Percentiles rank a stretch among this genome's conserved stretches.
Evolutionary conservation across 1,284 basidiomycete genomes (phyloP).

Genomic region (Moniliophthora roreri): DNA sequence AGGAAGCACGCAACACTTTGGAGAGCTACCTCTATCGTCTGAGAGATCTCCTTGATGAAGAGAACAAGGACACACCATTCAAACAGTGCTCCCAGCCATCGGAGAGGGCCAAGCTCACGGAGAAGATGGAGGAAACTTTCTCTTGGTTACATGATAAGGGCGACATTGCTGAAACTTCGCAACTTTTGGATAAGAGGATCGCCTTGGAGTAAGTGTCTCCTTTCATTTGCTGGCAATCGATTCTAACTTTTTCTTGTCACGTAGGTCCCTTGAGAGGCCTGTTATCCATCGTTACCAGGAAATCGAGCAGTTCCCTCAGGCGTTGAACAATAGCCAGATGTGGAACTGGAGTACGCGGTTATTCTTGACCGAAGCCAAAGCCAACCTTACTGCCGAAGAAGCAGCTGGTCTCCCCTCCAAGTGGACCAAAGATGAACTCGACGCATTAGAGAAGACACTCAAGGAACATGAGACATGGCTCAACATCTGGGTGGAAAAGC

Average conservation of each 20-base stretch:
- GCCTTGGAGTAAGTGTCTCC: slow-evolving; percentile 72
- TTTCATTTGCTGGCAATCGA: not conserved
- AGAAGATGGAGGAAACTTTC: slow-evolving; percentile 70
- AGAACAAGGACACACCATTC: slow-evolving; percentile 67
- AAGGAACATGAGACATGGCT: slow-evolving; percentile 83
- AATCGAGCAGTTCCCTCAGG: slow-evolving; percentile 72
- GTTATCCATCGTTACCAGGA: slow-evolving; percentile 87
- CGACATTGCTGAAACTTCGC: slow-evolving; percentile 79
- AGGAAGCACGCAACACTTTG: slow-evolving; percentile 90
- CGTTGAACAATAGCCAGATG: slow-evolving; percentile 76
- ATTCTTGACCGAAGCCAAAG: slow-evolving; percentile 79
- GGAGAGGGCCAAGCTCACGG: slow-evolving; percentile 69
- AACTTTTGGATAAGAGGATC: slow-evolving; percentile 72
- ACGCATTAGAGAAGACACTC: slow-evolving; percentile 69
- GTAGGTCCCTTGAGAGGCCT: slow-evolving; percentile 77
- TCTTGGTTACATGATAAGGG: slow-evolving; percentile 86
- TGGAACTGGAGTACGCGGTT: slow-evolving; percentile 79
- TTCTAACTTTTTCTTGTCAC: slow-evolving; percentile 1
- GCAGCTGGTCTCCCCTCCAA: slow-evolving; percentile 62
- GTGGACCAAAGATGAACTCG: slow-evolving; percentile 83
- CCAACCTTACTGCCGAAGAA: slow-evolving; percentile 67
- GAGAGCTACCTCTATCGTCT: slow-evolving; percentile 93
- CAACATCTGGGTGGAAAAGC: slow-evolving; percentile 74
- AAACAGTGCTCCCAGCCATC: slow-evolving; percentile 72
- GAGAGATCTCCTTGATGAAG: slow-evolving; percentile 78